Percentiles rank a stretch among this genome's conserved stretches.
phyloP scores from a whole-genome alignment of 116 monocot genomes.

The Zostera marina region DNA sequence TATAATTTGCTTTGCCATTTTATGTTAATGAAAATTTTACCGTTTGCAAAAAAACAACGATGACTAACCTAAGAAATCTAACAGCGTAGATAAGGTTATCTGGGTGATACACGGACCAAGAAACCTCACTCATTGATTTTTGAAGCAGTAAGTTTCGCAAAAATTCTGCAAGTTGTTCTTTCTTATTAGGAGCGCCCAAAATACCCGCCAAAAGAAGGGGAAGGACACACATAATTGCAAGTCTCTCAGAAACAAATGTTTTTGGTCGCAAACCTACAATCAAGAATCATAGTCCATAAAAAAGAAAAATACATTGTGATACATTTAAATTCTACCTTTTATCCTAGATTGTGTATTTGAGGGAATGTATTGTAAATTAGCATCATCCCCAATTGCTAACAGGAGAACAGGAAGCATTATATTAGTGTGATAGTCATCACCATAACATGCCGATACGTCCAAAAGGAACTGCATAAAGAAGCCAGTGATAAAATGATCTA shows the following conservation, averaged over 20 bases:
- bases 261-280: constrained; percentile 75
- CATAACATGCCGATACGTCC: constrained; percentile 45
- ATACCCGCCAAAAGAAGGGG: constrained; percentile 83
- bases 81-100: constrained; percentile 65
- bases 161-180: constrained; percentile 56
- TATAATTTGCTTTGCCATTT: too few relatives aligned
- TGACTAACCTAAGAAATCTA: constrained; percentile 71
- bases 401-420: constrained; percentile 91
- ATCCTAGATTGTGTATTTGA: constrained; percentile 39
- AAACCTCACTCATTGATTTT: constrained; percentile 31
- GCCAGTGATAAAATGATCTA: too few relatives aligned
- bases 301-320: constrained; percentile 1
- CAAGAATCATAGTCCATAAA: not conserved
- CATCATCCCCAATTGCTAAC: constrained; percentile 80
- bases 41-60: constrained; percentile 12
- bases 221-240: constrained; percentile 80
- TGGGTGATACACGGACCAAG: constrained; percentile 31
- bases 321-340: constrained; percentile 34
- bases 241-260: constrained; percentile 48
- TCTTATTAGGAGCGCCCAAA: constrained; percentile 44
- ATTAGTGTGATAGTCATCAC: constrained; percentile 57
- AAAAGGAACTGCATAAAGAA: constrained; percentile 56
- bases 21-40: too few relatives aligned
- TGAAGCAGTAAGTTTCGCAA: constrained; percentile 72
- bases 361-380: constrained; percentile 78